These are phyloP conservation scores for Ophiostoma ips DNA, from an alignment of 2,329 filamentous ascomycete genomes.

Conservation along the genomic window DNA sequence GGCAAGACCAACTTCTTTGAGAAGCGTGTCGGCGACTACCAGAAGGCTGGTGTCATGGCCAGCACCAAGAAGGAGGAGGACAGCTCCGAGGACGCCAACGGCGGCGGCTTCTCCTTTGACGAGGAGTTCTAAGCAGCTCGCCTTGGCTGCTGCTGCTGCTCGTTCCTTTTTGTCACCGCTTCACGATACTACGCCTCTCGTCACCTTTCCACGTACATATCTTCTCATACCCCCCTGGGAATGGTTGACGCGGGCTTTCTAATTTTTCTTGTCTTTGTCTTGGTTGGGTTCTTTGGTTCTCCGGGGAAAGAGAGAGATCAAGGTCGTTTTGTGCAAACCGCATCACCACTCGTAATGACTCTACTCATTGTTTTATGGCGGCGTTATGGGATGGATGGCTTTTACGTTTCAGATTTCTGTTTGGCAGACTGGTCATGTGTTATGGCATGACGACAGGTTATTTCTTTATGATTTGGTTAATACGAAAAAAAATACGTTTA, in stretches of 20 bases:
- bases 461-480: neutral
- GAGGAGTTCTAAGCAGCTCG: slow-evolving; percentile 71
- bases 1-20: slow-evolving; percentile 99
- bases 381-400: slow-evolving; percentile 8
- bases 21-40: slow-evolving; percentile 98
- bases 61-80: slow-evolving; percentile 59
- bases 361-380: slow-evolving; percentile 7
- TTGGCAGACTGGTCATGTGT: slow-evolving; percentile 8
- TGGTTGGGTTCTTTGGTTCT: neutral
- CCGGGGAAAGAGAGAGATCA: neutral
- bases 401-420: slow-evolving; percentile 2
- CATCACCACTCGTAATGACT: slow-evolving; percentile 10
- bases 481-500: neutral
- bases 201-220: slow-evolving; percentile 5
- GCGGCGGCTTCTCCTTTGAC: slow-evolving; percentile 81
- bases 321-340: neutral
- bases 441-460: neutral
- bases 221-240: slow-evolving; percentile 9
- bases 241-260: neutral
- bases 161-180: slow-evolving; percentile 5
- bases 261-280: slow-evolving; percentile 3
- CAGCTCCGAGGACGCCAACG: slow-evolving; percentile 33
- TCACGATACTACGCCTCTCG: neutral
- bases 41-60: slow-evolving; percentile 98
- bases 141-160: neutral